Percentiles rank a stretch among this genome's conserved stretches.
phyloP scores from a whole-genome alignment of 345 rosid genomes.

The Passiflora organensis region DNA sequence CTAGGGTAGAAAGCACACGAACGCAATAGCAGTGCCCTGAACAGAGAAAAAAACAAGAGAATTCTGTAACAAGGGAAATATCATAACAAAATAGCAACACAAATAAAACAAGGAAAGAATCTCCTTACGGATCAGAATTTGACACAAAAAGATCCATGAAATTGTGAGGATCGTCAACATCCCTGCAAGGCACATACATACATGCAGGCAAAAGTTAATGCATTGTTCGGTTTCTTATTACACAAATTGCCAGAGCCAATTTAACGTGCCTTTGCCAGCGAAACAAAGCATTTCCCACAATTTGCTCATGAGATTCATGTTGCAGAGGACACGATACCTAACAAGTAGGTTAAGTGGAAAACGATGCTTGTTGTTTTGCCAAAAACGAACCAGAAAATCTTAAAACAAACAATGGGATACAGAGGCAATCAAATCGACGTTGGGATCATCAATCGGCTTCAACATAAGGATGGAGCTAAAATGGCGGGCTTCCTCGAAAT shows the following conservation, averaged over 20 bases:
- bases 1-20: conserved; percentile 67
- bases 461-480: conserved; percentile 64
- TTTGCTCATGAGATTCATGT: conserved; percentile 45
- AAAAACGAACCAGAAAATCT: no score
- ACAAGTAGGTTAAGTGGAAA: not conserved
- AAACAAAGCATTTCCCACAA: conserved; percentile 63
- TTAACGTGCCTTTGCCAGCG: conserved; percentile 67
- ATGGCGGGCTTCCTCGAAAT: conserved; percentile 68
- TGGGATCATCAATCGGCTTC: conserved; percentile 90
- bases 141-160: conserved; percentile 83
- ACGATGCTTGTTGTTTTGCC: not conserved
- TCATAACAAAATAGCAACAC: not conserved
- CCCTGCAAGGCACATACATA: conserved; percentile 60
- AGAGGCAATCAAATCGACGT: conserved; percentile 81
- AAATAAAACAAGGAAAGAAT: not conserved
- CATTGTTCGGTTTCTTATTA: not conserved
- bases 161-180: conserved; percentile 84
- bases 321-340: conserved; percentile 74
- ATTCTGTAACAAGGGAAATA: not conserved
- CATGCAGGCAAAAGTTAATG: not conserved
- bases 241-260: not conserved
- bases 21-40: conserved; percentile 59
- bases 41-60: conserved; percentile 1
- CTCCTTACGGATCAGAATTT: conserved; percentile 65
- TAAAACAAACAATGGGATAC: no score